Base-by-base conservation (phyloP, 2,329 filamentous ascomycete species). In the Claviceps quebecensis region DNA sequence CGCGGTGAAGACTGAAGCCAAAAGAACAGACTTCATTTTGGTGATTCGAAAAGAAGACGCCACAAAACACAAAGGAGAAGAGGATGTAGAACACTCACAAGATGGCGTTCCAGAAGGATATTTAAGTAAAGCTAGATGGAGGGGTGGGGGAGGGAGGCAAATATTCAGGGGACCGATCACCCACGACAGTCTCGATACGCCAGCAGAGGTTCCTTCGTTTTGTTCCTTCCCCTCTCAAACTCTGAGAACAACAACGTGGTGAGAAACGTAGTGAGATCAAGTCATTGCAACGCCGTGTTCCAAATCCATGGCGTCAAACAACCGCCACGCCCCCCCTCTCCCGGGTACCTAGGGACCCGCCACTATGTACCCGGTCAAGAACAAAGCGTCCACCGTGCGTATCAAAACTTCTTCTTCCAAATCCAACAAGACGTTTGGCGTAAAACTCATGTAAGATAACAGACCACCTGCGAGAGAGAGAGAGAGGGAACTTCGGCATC, bases 1-100 rank as follows among this genome's bases (percentile, higher is more conserved):
- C 50, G 53, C 52, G 52, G 52, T 44, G 54, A 56, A 47, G 45
- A 53, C 48, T 49, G 54, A 51, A 46, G 47, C 50, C 51, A 53
- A 48, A 47, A 48, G 47, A 51, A 56, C 47, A 49, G 49, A 48
- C 48, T 54, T 54, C 52, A 48, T 48, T 19, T 14, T 44, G 41
- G 23, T 44, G 4, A 19, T 19, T 19, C 7, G 19, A 44, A 13
- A 14, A 23, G 41, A 44, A 23, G 41, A 13, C 19, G n/a, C 16
- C 7, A n/a, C 5, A n/a, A 40, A 17, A 17, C 38, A 40, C 14
- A 17, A n/a, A 40, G 14, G 1, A 8, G 38, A 40, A 38, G 16
- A 38, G 19, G 8, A 41, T 41, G 39, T 13, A 0, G n/a, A 8
- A 11, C n/a, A 13, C 2, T 11, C n/a, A n/a, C 2, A 41, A 41